phyloP scores from a whole-genome alignment of 2,329 filamentous ascomycete genomes.

The Botrytis sinoallii region DNA sequence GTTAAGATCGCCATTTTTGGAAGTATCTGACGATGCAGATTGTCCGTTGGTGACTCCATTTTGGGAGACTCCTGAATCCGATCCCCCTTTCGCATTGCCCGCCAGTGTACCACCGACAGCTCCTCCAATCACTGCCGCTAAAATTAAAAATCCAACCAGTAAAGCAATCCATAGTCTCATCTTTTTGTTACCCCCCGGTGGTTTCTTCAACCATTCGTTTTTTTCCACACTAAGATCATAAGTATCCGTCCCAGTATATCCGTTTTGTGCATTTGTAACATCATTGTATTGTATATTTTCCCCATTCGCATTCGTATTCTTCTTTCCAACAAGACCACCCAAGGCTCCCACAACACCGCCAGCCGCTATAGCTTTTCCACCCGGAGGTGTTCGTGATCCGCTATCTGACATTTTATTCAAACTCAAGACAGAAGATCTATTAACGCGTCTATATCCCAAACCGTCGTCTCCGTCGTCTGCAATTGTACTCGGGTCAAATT shows the following conservation, averaged over 20 bases:
- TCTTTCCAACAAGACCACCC: conserved; percentile 33
- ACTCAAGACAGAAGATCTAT: conserved; percentile 52
- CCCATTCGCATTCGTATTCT: conserved; percentile 25
- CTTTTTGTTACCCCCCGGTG: conserved; percentile 61
- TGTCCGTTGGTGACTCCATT: conserved; percentile 27
- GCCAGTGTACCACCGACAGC: conserved; percentile 57
- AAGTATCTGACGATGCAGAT: conserved; percentile 57
- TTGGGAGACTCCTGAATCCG: conserved; percentile 36
- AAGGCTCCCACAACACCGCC: conserved; percentile 39
- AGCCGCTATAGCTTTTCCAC: conserved; percentile 41
- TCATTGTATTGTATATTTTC: conserved; percentile 34
- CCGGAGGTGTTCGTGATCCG: conserved; percentile 27
- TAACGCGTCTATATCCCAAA: conserved; percentile 52
- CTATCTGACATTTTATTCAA: conserved; percentile 31
- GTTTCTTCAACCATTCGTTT: conserved; percentile 58
- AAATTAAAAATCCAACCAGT: conserved; percentile 60
- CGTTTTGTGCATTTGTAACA: conserved; percentile 23
- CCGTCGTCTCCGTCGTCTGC: conserved; percentile 87
- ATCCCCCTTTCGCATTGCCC: neutral
- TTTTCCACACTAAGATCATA: conserved; percentile 52
- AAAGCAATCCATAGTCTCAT: conserved; percentile 67
- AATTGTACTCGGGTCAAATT: conserved; percentile 68
- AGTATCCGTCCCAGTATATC: conserved; percentile 25
- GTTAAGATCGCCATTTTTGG: conserved; percentile 66
- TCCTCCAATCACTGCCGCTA: conserved; percentile 70